Percentiles rank a stretch among this genome's conserved stretches.
Conservation (phyloP, 2,329 filamentous ascomycete species). For the Purpureocillium lavendulum region DNA sequence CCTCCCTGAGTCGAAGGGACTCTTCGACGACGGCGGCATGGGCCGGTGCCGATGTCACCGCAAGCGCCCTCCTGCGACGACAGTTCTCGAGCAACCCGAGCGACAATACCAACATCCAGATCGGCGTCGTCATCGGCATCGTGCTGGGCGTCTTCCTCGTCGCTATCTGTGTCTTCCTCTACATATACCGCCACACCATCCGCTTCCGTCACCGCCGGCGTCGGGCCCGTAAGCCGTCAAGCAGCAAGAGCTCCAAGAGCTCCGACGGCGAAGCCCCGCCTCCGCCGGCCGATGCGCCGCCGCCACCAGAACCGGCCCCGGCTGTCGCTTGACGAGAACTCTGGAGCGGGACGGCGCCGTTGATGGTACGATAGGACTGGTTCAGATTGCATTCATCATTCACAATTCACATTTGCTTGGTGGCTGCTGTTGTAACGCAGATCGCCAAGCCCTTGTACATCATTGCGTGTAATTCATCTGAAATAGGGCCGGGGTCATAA, state of each 20-base stretch:
- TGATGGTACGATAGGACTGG: no score
- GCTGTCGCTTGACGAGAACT: neutral
- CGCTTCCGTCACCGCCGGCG: conserved; percentile 18
- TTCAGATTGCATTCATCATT: no score
- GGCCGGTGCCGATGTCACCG: no score
- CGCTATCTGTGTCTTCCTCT: conserved; percentile 27
- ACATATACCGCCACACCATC: conserved; percentile 29
- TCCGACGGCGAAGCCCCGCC: conserved; percentile 12
- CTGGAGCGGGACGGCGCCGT: no score
- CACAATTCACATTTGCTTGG: no score
- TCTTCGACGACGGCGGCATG: no score
- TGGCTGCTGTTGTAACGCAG: neutral
- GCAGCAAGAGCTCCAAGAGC: conserved; percentile 22
- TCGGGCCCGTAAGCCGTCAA: conserved; percentile 19
- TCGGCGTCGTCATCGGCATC: conserved; percentile 34
- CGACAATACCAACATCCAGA: conserved; percentile 29
- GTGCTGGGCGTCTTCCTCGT: conserved; percentile 30
- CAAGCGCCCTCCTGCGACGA: conserved; percentile 7
- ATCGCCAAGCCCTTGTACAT: neutral
- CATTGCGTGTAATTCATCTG: neutral
- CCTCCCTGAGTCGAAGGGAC: no score
- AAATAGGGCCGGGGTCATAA: no score
- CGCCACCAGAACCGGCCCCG: conserved; percentile 2
- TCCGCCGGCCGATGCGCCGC: conserved; percentile 4
- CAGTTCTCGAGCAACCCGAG: conserved; percentile 17